phyloP scores from a whole-genome alignment of 1,284 basidiomycete species.

The Malassezia furfur region DNA sequence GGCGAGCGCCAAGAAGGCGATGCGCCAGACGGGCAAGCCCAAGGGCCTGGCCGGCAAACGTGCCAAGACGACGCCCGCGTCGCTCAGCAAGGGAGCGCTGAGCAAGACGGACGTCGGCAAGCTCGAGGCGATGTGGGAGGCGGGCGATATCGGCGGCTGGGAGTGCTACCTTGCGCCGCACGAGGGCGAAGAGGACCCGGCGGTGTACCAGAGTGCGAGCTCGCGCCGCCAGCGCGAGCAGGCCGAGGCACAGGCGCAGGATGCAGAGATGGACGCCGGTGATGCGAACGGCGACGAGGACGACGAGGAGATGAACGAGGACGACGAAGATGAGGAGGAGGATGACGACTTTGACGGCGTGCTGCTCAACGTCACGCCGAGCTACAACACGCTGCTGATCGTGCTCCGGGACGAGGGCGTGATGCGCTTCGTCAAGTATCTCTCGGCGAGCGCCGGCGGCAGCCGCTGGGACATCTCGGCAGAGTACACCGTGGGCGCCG shows the following conservation, averaged over 20 bases:
- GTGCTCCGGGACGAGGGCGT: slow-evolving; percentile 87
- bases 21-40: slow-evolving; percentile 27
- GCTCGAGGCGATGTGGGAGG: slow-evolving; percentile 56
- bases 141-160: slow-evolving; percentile 82
- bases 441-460: slow-evolving; percentile 37
- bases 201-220: slow-evolving; percentile 64
- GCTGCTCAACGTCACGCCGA: slow-evolving; percentile 75
- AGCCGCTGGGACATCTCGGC: slow-evolving; percentile 45
- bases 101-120: slow-evolving; percentile 35
- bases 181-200: slow-evolving; percentile 68
- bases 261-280: slow-evolving; percentile 28
- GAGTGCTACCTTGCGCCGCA: slow-evolving; percentile 94
- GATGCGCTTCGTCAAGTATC: slow-evolving; percentile 54
- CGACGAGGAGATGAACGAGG: slow-evolving; percentile 49
- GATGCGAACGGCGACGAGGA: slow-evolving; percentile 59
- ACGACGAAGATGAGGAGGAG: slow-evolving; percentile 49
- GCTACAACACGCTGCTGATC: slow-evolving; percentile 79
- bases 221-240: slow-evolving; percentile 34
- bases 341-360: slow-evolving; percentile 68
- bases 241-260: slow-evolving; percentile 8
- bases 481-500: slow-evolving; percentile 38
- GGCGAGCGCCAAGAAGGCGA: slow-evolving; percentile 26
- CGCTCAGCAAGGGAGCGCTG: slow-evolving; percentile 15
- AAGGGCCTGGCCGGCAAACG: slow-evolving; percentile 46
- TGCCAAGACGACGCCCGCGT: slow-evolving; percentile 13